A percentile compares a stretch with the other conserved stretches of the same genome.
These are phyloP conservation scores for Fusarium caatingaense DNA, from an alignment of 2,329 filamentous ascomycete species.

Conservation along the genomic window DNA sequence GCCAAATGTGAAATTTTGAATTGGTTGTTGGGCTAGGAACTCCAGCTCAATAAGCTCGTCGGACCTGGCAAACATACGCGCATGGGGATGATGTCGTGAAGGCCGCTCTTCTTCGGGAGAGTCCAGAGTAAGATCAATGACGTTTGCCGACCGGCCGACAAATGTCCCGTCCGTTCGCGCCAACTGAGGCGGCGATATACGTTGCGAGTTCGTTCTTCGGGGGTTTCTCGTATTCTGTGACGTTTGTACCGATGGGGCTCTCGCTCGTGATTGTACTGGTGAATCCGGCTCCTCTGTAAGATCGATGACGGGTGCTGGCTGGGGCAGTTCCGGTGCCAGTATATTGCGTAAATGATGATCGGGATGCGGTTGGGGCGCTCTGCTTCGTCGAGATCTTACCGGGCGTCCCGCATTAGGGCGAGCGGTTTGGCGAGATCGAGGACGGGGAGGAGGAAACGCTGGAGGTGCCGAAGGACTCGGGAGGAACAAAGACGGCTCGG, in stretches of 20 bases:
- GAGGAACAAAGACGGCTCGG: conserved; percentile 29
- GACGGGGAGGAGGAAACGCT: conserved; percentile 15
- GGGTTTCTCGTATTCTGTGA: conserved; percentile 50
- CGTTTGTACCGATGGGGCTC: conserved; percentile 40
- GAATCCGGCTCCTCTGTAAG: conserved; percentile 64
- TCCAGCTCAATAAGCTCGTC: conserved; percentile 49
- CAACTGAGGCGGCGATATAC: conserved; percentile 56
- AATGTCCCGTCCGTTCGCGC: conserved; percentile 59
- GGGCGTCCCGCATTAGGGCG: neutral
- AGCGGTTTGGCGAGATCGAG: neutral
- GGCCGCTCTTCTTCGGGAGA: conserved; percentile 51
- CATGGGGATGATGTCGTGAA: conserved; percentile 29
- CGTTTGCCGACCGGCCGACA: conserved; percentile 48
- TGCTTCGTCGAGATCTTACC: neutral
- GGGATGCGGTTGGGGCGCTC: neutral
- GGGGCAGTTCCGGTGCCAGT: conserved; percentile 14
- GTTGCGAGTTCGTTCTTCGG: conserved; percentile 56
- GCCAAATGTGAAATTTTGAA: conserved; percentile 39
- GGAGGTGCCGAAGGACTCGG: conserved; percentile 30
- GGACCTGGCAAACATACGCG: conserved; percentile 17
- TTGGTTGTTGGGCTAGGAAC: conserved; percentile 40
- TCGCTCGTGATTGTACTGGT: conserved; percentile 51
- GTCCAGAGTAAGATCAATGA: conserved; percentile 67
- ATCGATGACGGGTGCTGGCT: conserved; percentile 57
- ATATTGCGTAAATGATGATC: conserved; percentile 14